Percentiles rank a stretch among this genome's conserved stretches.
These are phyloP conservation scores for Epichloe elymi DNA, from an alignment of 2,329 filamentous ascomycete species.

Conservation along the genomic window DNA sequence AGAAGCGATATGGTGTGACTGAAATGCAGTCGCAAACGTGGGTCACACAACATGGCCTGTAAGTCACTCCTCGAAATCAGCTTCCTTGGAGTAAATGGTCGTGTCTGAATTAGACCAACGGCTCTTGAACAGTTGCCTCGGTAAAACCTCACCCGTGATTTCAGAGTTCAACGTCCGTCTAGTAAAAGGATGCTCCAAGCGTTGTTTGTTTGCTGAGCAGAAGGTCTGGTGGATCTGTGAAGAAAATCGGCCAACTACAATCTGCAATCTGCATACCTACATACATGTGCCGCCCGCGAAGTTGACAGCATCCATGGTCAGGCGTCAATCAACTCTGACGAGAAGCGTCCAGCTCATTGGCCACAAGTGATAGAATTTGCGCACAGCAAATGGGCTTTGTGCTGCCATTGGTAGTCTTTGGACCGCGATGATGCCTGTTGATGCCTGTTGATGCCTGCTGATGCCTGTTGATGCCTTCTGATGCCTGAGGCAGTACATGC, in stretches of 20 bases:
- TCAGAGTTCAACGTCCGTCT: too few species aligned
- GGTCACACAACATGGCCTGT: neutral
- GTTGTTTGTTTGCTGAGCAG: too few species aligned
- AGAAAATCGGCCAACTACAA: too few species aligned
- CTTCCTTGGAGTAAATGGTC: neutral
- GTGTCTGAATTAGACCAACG: neutral
- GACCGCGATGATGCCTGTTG: slow-evolving; percentile 4
- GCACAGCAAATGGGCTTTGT: neutral
- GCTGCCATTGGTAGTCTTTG: slow-evolving; percentile 4
- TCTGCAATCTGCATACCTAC: too few species aligned
- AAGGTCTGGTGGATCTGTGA: too few species aligned
- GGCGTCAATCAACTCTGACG: neutral
- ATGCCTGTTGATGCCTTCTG: slow-evolving; percentile 11
- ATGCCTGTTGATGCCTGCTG: too few species aligned
- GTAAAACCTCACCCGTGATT: neutral
- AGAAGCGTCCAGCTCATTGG: slow-evolving; percentile 1
- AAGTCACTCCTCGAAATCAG: neutral
- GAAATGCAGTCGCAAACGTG: neutral
- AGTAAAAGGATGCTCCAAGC: too few species aligned
- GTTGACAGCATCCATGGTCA: neutral
- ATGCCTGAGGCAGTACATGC: slow-evolving; percentile 19
- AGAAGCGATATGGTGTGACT: neutral
- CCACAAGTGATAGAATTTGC: slow-evolving; percentile 1
- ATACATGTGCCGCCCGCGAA: too few species aligned
- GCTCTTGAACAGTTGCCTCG: neutral